Evolutionary conservation across 2,329 filamentous ascomycete genomes (phyloP).

Genomic region (Aspergillus spinulosporus): DNA sequence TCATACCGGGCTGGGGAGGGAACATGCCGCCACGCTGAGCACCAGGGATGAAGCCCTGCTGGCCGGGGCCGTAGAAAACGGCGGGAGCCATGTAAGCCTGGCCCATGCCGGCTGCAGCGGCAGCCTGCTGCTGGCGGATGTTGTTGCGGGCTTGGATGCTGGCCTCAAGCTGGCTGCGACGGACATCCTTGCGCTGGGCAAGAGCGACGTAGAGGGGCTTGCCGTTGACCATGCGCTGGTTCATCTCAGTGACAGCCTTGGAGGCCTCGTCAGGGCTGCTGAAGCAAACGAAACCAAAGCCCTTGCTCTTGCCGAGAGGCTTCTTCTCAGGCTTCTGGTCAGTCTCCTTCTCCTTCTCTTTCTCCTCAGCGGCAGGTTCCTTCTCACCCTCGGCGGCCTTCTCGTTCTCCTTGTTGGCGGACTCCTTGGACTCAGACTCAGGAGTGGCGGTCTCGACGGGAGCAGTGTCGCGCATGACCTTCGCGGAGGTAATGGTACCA

Average conservation of each 20-base stretch:
- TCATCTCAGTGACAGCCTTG: conserved; percentile 99
- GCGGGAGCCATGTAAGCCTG: conserved; percentile 79
- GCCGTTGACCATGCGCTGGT: conserved; percentile 96
- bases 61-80: conserved; percentile 85
- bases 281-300: conserved; percentile 99
- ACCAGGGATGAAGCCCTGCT: conserved; percentile 57
- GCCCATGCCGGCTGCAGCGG: conserved; percentile 84
- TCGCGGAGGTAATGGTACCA: conserved; percentile 95
- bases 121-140: conserved; percentile 95
- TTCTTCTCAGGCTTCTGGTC: conserved; percentile 62
- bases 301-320: conserved; percentile 94
- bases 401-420: conserved; percentile 37
- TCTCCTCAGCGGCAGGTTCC: conserved; percentile 52
- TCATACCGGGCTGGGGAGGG: conserved; percentile 55
- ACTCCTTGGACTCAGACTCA: conserved; percentile 42
- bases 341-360: conserved; percentile 58
- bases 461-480: conserved; percentile 91
- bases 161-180: conserved; percentile 98
- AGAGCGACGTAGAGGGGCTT: conserved; percentile 98
- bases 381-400: conserved; percentile 2
- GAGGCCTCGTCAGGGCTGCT: conserved; percentile 98
- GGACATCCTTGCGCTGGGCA: conserved; percentile 98
- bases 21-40: conserved; percentile 63
- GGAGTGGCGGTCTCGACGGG: conserved; percentile 40
- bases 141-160: conserved; percentile 99